Conservation (phyloP, 805 yeast genomes). For the Danielia oregonensis region DNA sequence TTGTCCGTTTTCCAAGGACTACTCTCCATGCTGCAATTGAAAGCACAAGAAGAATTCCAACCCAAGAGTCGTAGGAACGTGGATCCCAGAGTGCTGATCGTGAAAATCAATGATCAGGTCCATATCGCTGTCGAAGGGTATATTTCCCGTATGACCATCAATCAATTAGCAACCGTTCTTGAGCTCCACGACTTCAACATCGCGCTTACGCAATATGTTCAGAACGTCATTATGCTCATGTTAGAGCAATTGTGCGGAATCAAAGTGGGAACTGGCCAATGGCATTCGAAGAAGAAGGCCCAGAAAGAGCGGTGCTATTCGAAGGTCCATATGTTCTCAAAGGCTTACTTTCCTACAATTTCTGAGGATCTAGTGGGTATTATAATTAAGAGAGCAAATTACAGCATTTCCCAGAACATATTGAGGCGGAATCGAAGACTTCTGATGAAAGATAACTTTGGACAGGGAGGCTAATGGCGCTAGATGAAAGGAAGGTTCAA, state of each 20-base stretch:
- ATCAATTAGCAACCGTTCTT: slow-evolving; percentile 10
- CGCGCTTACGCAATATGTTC: slow-evolving; percentile 56
- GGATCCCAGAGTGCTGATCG: not conserved
- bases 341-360: slow-evolving; percentile 46
- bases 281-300: slow-evolving; percentile 85
- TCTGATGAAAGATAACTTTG: not conserved
- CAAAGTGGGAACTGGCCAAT: slow-evolving; percentile 71
- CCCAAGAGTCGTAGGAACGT: not conserved
- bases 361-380: slow-evolving; percentile 57
- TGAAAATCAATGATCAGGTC: not conserved
- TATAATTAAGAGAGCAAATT: slow-evolving; percentile 76
- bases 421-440: slow-evolving; percentile 1
- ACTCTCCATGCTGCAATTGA: slow-evolving; percentile 4
- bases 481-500: not conserved
- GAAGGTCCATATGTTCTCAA: slow-evolving; percentile 46
- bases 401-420: slow-evolving; percentile 30
- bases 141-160: slow-evolving; percentile 11
- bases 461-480: not conserved
- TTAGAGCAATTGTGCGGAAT: slow-evolving; percentile 60
- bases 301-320: slow-evolving; percentile 46
- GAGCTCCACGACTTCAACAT: slow-evolving; percentile 26
- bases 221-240: slow-evolving; percentile 48
- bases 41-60: slow-evolving; percentile 4
- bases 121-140: slow-evolving; percentile 7
- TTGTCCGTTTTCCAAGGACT: slow-evolving; percentile 9